Evolutionary conservation across 345 rosid species (phyloP).

Genomic region (Carallia brachiata): DNA sequence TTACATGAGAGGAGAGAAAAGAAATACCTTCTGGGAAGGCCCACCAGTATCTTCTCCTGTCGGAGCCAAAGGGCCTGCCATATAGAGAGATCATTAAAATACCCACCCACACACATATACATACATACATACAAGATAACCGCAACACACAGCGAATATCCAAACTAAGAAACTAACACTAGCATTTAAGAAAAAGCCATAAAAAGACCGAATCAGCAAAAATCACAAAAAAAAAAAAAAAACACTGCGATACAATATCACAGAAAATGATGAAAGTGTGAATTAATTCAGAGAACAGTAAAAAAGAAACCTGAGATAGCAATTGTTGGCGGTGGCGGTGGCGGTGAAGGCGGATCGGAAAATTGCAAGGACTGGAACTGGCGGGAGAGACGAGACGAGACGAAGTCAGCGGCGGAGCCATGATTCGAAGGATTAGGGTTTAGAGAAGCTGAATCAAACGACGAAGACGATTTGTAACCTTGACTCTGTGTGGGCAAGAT

Average conservation of each 20-base stretch:
- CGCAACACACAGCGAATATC: neutral
- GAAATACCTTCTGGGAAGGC: constrained; percentile 60
- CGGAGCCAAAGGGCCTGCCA: constrained; percentile 46
- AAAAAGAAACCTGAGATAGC: constrained; percentile 9
- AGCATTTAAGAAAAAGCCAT: neutral
- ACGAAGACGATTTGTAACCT: constrained; percentile 54
- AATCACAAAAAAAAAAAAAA: too few species aligned
- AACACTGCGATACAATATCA: neutral
- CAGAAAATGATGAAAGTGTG: neutral
- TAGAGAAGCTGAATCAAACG: constrained; percentile 28
- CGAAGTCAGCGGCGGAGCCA: constrained; percentile 36
- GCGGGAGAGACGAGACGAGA: constrained; percentile 25
- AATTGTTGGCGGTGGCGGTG: neutral
- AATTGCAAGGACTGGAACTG: constrained; percentile 20
- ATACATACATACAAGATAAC: too few species aligned
- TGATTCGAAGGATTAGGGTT: constrained; percentile 58
- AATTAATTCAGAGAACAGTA: neutral
- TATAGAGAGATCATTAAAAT: neutral
- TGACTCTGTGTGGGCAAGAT: constrained; percentile 71
- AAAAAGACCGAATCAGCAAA: neutral
- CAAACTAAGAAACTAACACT: neutral
- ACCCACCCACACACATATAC: too few species aligned
- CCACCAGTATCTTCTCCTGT: constrained; percentile 44
- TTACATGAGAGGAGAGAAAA: neutral
- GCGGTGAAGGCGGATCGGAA: constrained; percentile 9